These are phyloP conservation scores for Triangularia setosa DNA, from an alignment of 2,329 filamentous ascomycete species.

Conservation along the genomic window DNA sequence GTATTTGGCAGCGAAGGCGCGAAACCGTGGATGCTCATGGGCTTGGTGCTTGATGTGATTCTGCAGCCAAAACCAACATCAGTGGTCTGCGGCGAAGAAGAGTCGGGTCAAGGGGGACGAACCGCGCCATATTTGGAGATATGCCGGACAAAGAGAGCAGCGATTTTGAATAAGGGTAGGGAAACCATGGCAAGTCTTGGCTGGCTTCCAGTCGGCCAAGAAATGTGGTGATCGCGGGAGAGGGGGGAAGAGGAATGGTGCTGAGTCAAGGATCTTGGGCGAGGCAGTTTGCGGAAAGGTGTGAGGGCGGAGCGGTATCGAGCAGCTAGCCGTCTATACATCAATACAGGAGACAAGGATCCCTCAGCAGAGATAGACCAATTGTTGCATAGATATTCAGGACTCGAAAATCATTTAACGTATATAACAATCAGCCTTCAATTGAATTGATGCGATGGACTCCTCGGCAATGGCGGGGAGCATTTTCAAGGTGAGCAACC, in stretches of 20 bases:
- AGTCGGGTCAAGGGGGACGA: slow-evolving; percentile 31
- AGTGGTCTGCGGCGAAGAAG: background rate
- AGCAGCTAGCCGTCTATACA: background rate
- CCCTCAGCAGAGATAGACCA: background rate
- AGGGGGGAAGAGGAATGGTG: background rate
- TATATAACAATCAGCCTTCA: background rate
- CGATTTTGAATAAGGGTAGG: slow-evolving; percentile 65
- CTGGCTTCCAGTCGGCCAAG: background rate
- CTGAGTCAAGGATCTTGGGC: background rate
- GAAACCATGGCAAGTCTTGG: slow-evolving; percentile 50
- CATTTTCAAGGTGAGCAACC: background rate
- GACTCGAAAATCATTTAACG: background rate
- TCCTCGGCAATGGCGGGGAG: slow-evolving; percentile 17
- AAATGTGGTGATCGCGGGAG: background rate
- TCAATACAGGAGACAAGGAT: background rate
- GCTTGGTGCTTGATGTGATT: slow-evolving; percentile 64
- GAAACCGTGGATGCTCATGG: slow-evolving; percentile 60
- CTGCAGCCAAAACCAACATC: slow-evolving; percentile 34
- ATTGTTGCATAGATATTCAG: background rate
- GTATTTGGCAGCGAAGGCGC: slow-evolving; percentile 56
- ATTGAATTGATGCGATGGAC: slow-evolving; percentile 5
- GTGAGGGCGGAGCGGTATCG: background rate
- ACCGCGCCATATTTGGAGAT: slow-evolving; percentile 67
- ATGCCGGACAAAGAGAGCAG: slow-evolving; percentile 59
- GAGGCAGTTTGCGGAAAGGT: background rate